Evolutionary conservation across 108 stramenopile genomes (phyloP).

Genomic region (Fistulifera pelliculosa): DNA sequence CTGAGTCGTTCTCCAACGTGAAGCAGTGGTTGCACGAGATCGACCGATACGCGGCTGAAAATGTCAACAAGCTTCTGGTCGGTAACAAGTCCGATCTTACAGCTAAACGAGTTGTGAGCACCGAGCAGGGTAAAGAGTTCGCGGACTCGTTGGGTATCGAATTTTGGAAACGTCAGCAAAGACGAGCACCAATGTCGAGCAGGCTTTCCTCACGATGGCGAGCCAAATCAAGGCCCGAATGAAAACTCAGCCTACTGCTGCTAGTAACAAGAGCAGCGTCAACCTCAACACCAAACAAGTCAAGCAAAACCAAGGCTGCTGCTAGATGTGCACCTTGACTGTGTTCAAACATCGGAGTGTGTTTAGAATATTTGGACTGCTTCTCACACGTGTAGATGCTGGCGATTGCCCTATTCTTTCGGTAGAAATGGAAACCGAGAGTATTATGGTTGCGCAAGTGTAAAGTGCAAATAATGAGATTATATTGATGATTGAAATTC

Average conservation of each 20-base stretch:
- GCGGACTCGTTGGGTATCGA: conserved; percentile 96
- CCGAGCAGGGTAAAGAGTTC: conserved; percentile 96
- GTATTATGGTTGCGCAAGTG: background rate
- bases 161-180: conserved; percentile 99
- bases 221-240: conserved; percentile 96
- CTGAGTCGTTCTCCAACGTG: conserved; percentile 96
- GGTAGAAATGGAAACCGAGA: too few species aligned
- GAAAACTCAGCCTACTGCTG: conserved; percentile 87
- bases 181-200: conserved; percentile 96
- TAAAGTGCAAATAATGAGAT: too few species aligned
- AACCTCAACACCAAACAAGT: conserved; percentile 70
- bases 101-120: conserved; percentile 88
- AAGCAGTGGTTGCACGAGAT: conserved; percentile 99
- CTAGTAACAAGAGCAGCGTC: conserved; percentile 50
- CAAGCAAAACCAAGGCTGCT: conserved; percentile 73
- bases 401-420: too few species aligned
- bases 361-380: background rate
- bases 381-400: background rate
- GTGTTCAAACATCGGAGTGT: background rate
- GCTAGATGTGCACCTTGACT: conserved; percentile 33
- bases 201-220: conserved; percentile 99
- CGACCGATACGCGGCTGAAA: conserved; percentile 96
- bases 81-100: conserved; percentile 99
- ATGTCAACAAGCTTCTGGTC: conserved; percentile 98
- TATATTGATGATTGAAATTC: too few species aligned